Conservation (phyloP, 345 rosid species). For the Arabidopsis arenosa region DNA sequence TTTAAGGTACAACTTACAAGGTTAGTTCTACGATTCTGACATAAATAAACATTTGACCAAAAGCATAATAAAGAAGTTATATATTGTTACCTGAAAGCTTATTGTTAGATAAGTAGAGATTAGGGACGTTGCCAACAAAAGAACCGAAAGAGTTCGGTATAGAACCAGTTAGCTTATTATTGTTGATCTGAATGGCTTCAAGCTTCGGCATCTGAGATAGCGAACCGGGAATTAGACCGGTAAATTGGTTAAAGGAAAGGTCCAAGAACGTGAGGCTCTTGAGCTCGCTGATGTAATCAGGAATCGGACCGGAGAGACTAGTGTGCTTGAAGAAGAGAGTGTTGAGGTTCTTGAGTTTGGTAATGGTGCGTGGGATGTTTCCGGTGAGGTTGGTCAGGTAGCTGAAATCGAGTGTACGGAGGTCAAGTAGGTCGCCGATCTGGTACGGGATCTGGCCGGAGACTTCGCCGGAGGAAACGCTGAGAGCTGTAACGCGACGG, state of each 20-base stretch:
- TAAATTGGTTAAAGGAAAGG: conserved; percentile 65
- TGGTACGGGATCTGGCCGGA: conserved; percentile 59
- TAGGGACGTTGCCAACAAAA: conserved; percentile 49
- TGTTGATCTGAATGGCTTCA: conserved; percentile 55
- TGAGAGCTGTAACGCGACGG: conserved; percentile 60
- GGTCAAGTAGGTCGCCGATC: conserved; percentile 71
- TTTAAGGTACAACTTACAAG: not conserved
- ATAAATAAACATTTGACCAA: not conserved
- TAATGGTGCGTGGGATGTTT: conserved; percentile 60
- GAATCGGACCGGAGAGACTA: conserved; percentile 61
- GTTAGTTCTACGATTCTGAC: not conserved
- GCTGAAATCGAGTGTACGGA: conserved; percentile 55
- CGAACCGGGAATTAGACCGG: conserved; percentile 65
- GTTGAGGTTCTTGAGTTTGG: conserved; percentile 62
- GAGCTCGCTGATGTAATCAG: conserved; percentile 57
- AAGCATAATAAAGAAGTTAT: not conserved
- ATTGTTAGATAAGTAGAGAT: conserved; percentile 66
- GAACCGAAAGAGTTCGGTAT: conserved; percentile 68
- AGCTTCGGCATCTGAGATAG: conserved; percentile 64
- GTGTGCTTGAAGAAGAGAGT: conserved; percentile 54
- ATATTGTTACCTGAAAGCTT: conserved; percentile 53
- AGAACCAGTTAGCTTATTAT: conserved; percentile 62
- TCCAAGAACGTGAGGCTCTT: conserved; percentile 58
- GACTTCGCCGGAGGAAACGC: conserved; percentile 58
- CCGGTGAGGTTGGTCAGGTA: conserved; percentile 66